These are phyloP conservation scores for Cadophora luteo-olivacea DNA, from an alignment of 2,329 filamentous ascomycete genomes.

Conservation along the genomic window DNA sequence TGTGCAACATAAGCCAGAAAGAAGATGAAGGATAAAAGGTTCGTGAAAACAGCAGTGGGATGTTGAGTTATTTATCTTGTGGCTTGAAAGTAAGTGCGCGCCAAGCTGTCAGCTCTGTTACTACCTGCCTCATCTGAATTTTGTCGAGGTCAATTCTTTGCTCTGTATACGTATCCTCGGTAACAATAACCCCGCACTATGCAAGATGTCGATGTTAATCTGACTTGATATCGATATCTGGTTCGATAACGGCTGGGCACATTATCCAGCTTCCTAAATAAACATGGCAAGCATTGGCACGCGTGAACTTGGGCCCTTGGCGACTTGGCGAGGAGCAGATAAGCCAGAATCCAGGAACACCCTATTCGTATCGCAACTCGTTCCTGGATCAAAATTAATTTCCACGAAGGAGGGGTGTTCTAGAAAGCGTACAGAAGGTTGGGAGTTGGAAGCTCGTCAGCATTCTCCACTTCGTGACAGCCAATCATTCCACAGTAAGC, in stretches of 20 bases:
- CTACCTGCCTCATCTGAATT: not conserved
- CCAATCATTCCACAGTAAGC: no score
- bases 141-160: not conserved
- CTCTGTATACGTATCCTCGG: not conserved
- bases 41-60: no score
- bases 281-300: conserved; percentile 2
- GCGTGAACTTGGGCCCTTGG: not conserved
- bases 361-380: not conserved
- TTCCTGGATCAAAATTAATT: not conserved
- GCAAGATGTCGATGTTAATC: conserved; percentile 9
- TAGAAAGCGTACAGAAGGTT: not conserved
- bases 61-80: not conserved
- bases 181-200: not conserved
- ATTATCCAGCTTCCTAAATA: conserved; percentile 14
- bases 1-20: no score
- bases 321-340: conserved; percentile 5
- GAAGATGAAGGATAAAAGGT: no score
- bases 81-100: not conserved
- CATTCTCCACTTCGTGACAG: no score
- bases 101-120: not conserved
- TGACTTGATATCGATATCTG: not conserved
- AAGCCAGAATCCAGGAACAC: not conserved
- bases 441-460: not conserved
- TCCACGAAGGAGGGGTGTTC: not conserved
- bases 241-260: not conserved